Conservation (phyloP, 2,329 filamentous ascomycete genomes). For the Nigrograna mackinnonii region DNA sequence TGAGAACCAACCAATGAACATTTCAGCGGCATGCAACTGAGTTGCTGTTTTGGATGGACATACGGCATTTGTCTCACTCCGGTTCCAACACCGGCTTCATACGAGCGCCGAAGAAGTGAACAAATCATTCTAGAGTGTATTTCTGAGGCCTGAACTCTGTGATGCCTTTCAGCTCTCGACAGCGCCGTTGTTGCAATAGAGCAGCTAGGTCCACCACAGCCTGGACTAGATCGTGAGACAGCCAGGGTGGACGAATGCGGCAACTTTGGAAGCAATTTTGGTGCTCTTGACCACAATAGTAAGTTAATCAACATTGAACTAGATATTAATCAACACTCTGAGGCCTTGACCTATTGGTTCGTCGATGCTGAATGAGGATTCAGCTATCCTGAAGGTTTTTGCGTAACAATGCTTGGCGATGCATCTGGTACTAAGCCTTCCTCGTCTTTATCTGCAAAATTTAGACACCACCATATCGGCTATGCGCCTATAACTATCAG, state of each 20-base stretch:
- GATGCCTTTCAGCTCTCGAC: conserved; percentile 82
- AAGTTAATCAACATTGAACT: conserved; percentile 25
- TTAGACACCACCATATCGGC: too few relatives aligned
- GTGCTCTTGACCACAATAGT: conserved; percentile 84
- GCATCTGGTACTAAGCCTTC: too few relatives aligned
- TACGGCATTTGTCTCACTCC: conserved; percentile 88
- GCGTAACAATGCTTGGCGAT: too few relatives aligned
- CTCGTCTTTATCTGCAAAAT: too few relatives aligned
- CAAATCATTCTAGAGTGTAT: conserved; percentile 79
- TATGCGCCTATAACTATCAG: too few relatives aligned
- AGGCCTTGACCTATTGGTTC: conserved; percentile 91
- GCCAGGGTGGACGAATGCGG: conserved; percentile 84
- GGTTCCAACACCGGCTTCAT: conserved; percentile 74
- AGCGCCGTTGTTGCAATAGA: conserved; percentile 88
- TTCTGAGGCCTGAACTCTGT: conserved; percentile 78
- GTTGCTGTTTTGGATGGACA: conserved; percentile 94
- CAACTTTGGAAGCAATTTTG: conserved; percentile 94
- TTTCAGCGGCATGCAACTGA: conserved; percentile 88
- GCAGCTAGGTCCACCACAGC: conserved; percentile 87
- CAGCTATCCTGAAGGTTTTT: conserved; percentile 86
- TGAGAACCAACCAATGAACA: conserved; percentile 73
- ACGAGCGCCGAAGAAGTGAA: conserved; percentile 78
- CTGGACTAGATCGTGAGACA: conserved; percentile 83
- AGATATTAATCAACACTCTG: conserved; percentile 32
- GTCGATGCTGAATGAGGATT: conserved; percentile 92